Evolutionary conservation across 2,329 filamentous ascomycete species (phyloP).

Genomic region (Alternaria novae-zelandiae): DNA sequence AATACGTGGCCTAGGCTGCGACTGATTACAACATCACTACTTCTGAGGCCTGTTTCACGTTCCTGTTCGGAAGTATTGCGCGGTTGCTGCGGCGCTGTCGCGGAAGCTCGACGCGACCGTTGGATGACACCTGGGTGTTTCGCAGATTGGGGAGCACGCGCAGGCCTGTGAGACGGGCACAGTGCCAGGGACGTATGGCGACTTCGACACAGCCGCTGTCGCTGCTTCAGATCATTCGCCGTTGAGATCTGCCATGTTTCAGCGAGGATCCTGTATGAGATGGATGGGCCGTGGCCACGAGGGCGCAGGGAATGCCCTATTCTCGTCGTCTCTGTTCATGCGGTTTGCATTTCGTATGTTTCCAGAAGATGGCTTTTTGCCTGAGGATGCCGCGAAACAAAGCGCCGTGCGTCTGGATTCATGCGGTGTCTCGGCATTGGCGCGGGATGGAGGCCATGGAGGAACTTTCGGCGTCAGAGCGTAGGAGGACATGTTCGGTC

Average conservation of each 20-base stretch:
- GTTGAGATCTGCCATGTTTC: conserved; percentile 18
- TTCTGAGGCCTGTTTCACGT: conserved; percentile 26
- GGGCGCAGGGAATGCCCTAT: conserved; percentile 2
- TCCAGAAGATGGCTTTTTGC: background rate
- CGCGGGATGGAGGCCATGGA: background rate
- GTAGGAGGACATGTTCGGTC: background rate
- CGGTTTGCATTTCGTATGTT: conserved; percentile 3
- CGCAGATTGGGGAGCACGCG: conserved; percentile 13
- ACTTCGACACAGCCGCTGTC: conserved; percentile 8
- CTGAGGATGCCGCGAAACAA: conserved; percentile 1
- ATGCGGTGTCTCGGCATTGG: conserved; percentile 5
- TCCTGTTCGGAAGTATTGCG: conserved; percentile 2
- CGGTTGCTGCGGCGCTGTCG: background rate
- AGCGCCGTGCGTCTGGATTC: background rate
- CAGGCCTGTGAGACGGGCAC: conserved; percentile 16
- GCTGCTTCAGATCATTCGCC: conserved; percentile 16
- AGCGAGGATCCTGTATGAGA: conserved; percentile 8
- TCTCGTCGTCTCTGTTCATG: background rate
- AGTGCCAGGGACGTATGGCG: conserved; percentile 16
- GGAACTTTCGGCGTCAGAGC: conserved; percentile 4
- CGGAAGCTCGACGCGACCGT: conserved; percentile 15
- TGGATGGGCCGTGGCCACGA: background rate
- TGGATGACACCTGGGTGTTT: conserved; percentile 10
- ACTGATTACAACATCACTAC: conserved; percentile 26
- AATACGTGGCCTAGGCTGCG: conserved; percentile 17